Base-by-base conservation (phyloP, 169 alveolate species). In the Plasmodium gaboni region DNA sequence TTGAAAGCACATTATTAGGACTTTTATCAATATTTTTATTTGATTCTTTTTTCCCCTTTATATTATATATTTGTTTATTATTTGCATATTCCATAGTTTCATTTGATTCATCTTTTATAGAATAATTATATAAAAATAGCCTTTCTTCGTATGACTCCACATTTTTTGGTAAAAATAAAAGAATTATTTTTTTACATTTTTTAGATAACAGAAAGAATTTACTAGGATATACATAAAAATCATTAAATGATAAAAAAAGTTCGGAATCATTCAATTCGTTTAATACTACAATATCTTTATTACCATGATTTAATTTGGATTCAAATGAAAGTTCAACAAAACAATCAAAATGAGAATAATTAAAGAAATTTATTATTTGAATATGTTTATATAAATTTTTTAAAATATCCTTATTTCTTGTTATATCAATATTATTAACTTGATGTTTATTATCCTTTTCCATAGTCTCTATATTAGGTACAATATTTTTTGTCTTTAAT, bases 321-420 rank as follows among this genome's bases (percentile, higher is more conserved):
- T 76, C 89, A 64, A 78, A 78, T n/a, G 89, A 78, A 48, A 78
- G 19, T 65, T 78, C 78, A 22, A 78, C 89, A 19, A 78, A 78
- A 32, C 80, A 78, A 44, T 78, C 80, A 57, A 78, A 78, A 55
- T 50, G 5, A 19, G 89, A 78, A 38, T 50, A 50, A 55, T 78
- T 78, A 78, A 64, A 78, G 64, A 78, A 78, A 32, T 78, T 78
- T 32, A 78, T 48, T 46, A 78, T 50, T 15, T 78, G 89, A 42
- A 78, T 17, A 69, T 78, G 89, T 22, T 78, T 78, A 51, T 64
- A 50, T 50, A 78, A 65, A 78, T 63, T 55, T 38, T 65, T 78
- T 64, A 15, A 48, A 50, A 65, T 78, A 26, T 78, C 74, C 5
- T 19, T 78, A 64, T 63, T 78, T 26, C 32, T 55, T 48, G 59